Base-by-base conservation (phyloP, 1,284 basidiomycete genomes). In the Leccinum subfulvum region DNA sequence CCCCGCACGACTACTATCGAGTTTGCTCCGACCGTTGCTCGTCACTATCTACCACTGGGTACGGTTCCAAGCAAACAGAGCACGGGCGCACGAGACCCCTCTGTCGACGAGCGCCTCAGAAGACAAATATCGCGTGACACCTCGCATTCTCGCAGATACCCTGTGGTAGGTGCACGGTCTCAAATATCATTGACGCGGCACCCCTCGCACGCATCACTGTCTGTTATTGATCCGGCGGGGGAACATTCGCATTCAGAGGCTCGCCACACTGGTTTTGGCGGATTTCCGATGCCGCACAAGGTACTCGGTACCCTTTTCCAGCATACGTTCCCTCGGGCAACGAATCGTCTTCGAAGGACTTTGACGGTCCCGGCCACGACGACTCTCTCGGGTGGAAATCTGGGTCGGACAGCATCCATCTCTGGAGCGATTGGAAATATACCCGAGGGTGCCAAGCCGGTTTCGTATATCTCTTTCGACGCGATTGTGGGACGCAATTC, bases 401-500 rank as follows among this genome's bases (percentile, higher is more conserved):
- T 66, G 3, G 72, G 74, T n/a, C 63, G 74, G 53, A 71, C 60
- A 14, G 62, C 35, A 61, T 64, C 72, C 21, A 66, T 52, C 8
- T 69, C 33, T 56, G 65, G 64, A 16, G 67, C 4, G 13, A 6
- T 13, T 16, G 73, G 70, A 6, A 63, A 58, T 54, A 62, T 75
- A 3, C 74, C 76, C 2, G 72, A 77, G 16, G 83, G 81, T 33
- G 78, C 78, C 39, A 85, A 82, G 66, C 72, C 79, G 0, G 94
- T 93, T 1, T 84, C 90, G 1, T 98, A 98, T 74, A 88, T 98
- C 57, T 85, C 89, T 2, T 98, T 98, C 73, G 86, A 92, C 51
- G 91, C 92, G 0, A 78, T 86, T 11, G 93, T 97, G 3, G 92
- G 92, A 0, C 82, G 91, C 59, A 98, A 98, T 75, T 97, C 94